Evolutionary conservation across 2,329 filamentous ascomycete species (phyloP), one percentile per base, ranked within the genome.

Genomic region (Metarhizium robertsii): DNA sequence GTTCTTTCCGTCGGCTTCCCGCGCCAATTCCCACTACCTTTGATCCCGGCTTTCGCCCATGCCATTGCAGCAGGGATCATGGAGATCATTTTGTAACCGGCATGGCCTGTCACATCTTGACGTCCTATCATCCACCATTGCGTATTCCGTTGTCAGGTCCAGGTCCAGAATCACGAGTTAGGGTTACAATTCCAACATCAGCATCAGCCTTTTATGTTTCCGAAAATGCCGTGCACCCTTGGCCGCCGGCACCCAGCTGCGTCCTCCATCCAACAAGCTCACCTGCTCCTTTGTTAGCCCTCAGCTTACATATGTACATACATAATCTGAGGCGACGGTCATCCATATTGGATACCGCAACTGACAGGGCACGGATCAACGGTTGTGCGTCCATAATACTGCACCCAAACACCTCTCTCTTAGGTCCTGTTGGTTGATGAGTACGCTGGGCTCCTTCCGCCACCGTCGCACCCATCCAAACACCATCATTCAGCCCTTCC

Each of bases 401-500:
- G 16, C 29, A 50, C 20, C 11, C 32, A 50, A 50, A 53, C 46
- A 52, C 50, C 7, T 51, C 18, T 45, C 14, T 20, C n/a, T 20
- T 10, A 20, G 42, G n/a, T 18, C 6, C 14, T 58, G 52, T 47
- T 56, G 58, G 55, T 54, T 53, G 55, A 43, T 16, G 8, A 40
- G 8, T 8, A 13, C 7, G 13, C 47, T 47, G 46, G 14, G 32
- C 49, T 38, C 29, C 52, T 50, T 57, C 53, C 60, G 58, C 60
- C 59, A 57, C 60, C 58, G 57, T 61, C 59, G 60, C 57, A 61
- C 57, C 57, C 42, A 45, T 42, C 32, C 50, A 30, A 53, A 60
- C 56, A 53, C 55, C 54, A 56, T 40, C 53, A 51, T 59, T 36
- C 55, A 56, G 56, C 20, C 49, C 30, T 55, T 57, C 52, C 32